Conservation (phyloP, 2,329 filamentous ascomycete species). For the Nannizziopsis arthrosporioides region DNA sequence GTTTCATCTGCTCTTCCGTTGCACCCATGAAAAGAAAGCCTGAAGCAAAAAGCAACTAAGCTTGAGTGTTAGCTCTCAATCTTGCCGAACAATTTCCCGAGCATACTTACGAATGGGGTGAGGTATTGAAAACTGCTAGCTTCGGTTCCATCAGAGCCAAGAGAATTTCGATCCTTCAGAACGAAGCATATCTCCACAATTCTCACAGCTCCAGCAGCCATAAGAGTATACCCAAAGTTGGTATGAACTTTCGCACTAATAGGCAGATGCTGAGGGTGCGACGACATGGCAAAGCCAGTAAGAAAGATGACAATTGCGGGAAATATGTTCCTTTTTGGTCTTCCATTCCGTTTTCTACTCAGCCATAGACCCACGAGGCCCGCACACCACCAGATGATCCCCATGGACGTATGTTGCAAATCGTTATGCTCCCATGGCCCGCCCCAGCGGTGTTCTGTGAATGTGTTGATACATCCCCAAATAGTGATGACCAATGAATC, state of each 20-base stretch:
- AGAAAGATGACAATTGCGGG: constrained; percentile 82
- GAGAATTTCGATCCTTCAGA: constrained; percentile 56
- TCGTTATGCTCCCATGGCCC: constrained; percentile 81
- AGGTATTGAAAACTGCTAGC: constrained; percentile 63
- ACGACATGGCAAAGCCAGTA: constrained; percentile 92
- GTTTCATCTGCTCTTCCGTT: constrained; percentile 86
- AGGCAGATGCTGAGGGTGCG: constrained; percentile 72
- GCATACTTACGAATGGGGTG: constrained; percentile 53
- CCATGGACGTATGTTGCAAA: constrained; percentile 97
- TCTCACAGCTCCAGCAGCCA: constrained; percentile 72
- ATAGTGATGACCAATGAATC: constrained; percentile 81
- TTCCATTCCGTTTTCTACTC: constrained; percentile 67
- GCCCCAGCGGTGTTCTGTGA: constrained; percentile 95
- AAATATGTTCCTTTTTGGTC: constrained; percentile 83
- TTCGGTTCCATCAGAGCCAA: constrained; percentile 56
- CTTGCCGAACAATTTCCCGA: background rate
- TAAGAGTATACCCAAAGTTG: constrained; percentile 88
- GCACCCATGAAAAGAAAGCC: constrained; percentile 97
- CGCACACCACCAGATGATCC: constrained; percentile 96
- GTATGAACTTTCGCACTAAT: constrained; percentile 79
- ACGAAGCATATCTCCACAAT: constrained; percentile 90
- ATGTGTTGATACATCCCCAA: constrained; percentile 96
- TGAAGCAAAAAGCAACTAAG: constrained; percentile 72
- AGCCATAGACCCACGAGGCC: constrained; percentile 88
- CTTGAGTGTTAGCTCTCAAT: constrained; percentile 4